Conservation (phyloP, 2,329 filamentous ascomycete genomes). For the Diaporthe capsici region DNA sequence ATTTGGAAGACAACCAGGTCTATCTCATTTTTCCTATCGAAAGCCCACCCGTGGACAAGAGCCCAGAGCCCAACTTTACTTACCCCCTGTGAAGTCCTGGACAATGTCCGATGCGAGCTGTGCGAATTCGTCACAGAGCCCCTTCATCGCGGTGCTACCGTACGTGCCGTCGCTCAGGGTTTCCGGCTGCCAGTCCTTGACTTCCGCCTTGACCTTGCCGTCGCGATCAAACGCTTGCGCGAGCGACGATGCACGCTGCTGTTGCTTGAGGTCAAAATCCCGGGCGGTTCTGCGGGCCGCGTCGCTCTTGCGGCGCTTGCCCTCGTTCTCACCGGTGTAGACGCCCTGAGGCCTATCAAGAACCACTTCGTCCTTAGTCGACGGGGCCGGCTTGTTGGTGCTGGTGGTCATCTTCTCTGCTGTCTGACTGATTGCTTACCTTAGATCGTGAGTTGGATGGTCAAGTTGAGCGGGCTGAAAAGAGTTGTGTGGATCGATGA, state of each 20-base stretch:
- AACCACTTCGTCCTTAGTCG: background rate
- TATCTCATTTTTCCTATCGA: background rate
- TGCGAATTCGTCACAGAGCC: conserved; percentile 20
- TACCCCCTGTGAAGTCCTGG: background rate
- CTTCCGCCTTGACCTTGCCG: background rate
- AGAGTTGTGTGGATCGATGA: background rate
- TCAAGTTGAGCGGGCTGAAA: background rate
- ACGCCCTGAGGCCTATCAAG: background rate
- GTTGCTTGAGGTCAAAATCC: background rate
- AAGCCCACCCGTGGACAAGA: too few species aligned
- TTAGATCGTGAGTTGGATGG: background rate
- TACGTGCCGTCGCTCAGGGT: background rate
- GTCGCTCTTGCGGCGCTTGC: background rate
- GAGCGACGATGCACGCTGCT: background rate
- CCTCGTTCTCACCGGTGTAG: conserved; percentile 2
- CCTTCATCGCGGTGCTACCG: background rate
- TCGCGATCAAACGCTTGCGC: background rate
- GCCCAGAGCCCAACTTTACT: background rate
- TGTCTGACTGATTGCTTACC: background rate
- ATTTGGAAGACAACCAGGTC: background rate
- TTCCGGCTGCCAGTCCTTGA: conserved; percentile 8
- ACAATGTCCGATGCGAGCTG: conserved; percentile 19
- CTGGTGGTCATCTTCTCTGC: background rate
- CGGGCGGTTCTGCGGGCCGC: background rate
- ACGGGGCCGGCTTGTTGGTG: background rate